phyloP scores from a whole-genome alignment of 2,329 filamentous ascomycete species.

The Aspergillus luchuensis region DNA sequence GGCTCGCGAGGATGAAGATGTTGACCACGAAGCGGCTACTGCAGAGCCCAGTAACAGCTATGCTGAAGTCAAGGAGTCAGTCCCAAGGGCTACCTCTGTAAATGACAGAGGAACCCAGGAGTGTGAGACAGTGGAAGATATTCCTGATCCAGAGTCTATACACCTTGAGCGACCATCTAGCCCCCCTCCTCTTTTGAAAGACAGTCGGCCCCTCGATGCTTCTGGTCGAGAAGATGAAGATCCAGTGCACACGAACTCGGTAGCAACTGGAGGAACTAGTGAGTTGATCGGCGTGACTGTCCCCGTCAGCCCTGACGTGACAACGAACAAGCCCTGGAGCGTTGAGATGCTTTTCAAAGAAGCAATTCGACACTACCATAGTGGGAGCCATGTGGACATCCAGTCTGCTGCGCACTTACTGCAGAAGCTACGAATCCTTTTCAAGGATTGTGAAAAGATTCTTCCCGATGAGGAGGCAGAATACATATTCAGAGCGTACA shows the following conservation, averaged over 20 bases:
- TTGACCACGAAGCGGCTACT: constrained; percentile 24
- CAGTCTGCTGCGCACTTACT: constrained; percentile 46
- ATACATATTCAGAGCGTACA: constrained; percentile 58
- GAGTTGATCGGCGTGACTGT: constrained; percentile 30
- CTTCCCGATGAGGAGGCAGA: constrained; percentile 54
- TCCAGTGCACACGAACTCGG: neutral
- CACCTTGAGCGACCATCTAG: constrained; percentile 50
- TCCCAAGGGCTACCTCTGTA: constrained; percentile 16
- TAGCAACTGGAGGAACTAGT: constrained; percentile 19
- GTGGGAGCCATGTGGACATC: constrained; percentile 40
- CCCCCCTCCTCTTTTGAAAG: constrained; percentile 39
- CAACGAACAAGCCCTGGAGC: constrained; percentile 42
- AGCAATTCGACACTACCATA: constrained; percentile 44
- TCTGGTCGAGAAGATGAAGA: constrained; percentile 12
- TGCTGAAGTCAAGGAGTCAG: constrained; percentile 11
- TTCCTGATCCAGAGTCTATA: constrained; percentile 28
- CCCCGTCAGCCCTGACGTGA: constrained; percentile 35
- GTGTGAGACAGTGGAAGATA: constrained; percentile 28
- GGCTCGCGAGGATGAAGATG: constrained; percentile 21
- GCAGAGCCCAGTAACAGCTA: constrained; percentile 5
- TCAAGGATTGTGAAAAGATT: constrained; percentile 40
- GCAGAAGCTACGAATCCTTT: constrained; percentile 43
- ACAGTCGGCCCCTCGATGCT: constrained; percentile 34
- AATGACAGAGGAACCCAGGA: constrained; percentile 23
- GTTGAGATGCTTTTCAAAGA: constrained; percentile 42